Conservation (phyloP, 805 yeast species). For the Cyberlindnera lachancei region DNA sequence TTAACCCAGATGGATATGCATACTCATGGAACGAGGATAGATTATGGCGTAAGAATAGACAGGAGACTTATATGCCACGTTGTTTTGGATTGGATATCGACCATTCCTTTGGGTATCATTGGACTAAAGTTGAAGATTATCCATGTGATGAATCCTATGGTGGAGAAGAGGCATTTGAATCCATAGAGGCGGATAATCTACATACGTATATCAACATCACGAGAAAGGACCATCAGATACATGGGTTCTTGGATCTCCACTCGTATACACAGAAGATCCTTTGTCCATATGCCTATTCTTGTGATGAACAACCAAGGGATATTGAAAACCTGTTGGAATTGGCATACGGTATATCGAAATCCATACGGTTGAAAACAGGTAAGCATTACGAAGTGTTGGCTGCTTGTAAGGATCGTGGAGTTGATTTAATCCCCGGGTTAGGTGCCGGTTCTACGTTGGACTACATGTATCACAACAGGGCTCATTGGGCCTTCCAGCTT, state of each 20-base stretch:
- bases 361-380: constrained; percentile 58
- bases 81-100: constrained; percentile 86
- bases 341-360: constrained; percentile 73
- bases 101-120: constrained; percentile 72
- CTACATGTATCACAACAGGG: constrained; percentile 75
- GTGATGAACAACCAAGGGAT: constrained; percentile 67
- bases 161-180: constrained; percentile 68
- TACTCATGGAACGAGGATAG: constrained; percentile 77
- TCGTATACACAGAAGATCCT: constrained; percentile 80
- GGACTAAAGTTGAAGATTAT: constrained; percentile 51
- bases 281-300: constrained; percentile 78
- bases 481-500: constrained; percentile 78
- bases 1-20: constrained; percentile 87
- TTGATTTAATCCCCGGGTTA: constrained; percentile 63
- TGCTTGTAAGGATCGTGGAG: constrained; percentile 74
- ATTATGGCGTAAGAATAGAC: constrained; percentile 86
- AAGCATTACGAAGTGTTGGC: constrained; percentile 61
- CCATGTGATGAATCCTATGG: constrained; percentile 82
- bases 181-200: constrained; percentile 48
- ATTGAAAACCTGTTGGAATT: constrained; percentile 73
- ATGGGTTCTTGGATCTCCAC: constrained; percentile 77
- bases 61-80: constrained; percentile 53
- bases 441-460: constrained; percentile 80
- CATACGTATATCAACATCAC: constrained; percentile 36
- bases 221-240: constrained; percentile 45